Conservation (phyloP, 169 alveolate genomes). For the Plasmodium falciparum region DNA sequence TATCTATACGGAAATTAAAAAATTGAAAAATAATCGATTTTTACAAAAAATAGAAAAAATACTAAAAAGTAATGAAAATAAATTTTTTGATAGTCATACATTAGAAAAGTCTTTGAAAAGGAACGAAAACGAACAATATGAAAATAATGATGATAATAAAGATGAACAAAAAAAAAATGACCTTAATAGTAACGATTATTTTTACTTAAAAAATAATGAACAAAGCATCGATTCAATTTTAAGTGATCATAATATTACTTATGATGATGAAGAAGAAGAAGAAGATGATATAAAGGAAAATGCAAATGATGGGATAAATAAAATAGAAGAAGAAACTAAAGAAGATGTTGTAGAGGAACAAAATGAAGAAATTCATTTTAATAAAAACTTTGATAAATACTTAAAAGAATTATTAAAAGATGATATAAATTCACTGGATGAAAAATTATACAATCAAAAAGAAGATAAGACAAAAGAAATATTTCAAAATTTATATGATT, state of each 20-base stretch:
- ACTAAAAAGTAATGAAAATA: constrained; percentile 34
- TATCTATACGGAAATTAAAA: constrained; percentile 71
- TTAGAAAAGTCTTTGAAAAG: constrained; percentile 9
- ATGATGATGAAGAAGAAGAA: constrained; percentile 27
- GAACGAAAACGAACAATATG: neutral
- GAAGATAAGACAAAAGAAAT: constrained; percentile 21
- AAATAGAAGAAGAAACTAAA: neutral
- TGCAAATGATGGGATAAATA: neutral
- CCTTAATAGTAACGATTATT: neutral
- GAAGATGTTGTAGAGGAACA: neutral
- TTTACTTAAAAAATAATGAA: constrained; percentile 3
- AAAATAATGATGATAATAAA: neutral
- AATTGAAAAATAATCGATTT: constrained; percentile 29
- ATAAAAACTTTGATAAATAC: constrained; percentile 53
- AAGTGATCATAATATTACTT: constrained; percentile 17
- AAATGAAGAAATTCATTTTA: constrained; percentile 15
- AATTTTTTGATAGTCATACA: constrained; percentile 34
- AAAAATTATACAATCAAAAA: constrained; percentile 19
- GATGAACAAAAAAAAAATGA: neutral
- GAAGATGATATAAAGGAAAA: constrained; percentile 9
- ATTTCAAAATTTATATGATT: constrained; percentile 40
- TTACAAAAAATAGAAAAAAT: constrained; percentile 28
- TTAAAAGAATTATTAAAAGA: constrained; percentile 61
- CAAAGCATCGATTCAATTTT: constrained; percentile 55
- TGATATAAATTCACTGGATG: constrained; percentile 57